Percentiles rank a stretch among this genome's conserved stretches.
Conservation (phyloP, 768 basidiomycete genomes). For the Saitozyma sp. region DNA sequence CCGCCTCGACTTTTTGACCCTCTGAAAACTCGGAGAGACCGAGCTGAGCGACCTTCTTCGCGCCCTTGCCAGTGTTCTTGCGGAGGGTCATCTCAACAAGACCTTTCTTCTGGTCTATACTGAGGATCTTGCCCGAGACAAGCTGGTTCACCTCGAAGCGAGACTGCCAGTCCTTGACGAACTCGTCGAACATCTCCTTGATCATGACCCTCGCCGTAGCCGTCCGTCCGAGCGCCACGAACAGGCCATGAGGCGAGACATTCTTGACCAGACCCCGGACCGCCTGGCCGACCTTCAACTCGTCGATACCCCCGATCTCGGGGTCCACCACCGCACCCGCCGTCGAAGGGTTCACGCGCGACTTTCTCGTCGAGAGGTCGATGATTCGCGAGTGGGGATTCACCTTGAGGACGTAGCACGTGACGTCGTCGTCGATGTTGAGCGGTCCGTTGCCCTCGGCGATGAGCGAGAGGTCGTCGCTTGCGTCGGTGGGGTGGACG, state of each 20-base stretch:
- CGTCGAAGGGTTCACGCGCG: slow-evolving; percentile 60
- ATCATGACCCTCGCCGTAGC: slow-evolving; percentile 92
- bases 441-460: slow-evolving; percentile 55
- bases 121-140: slow-evolving; percentile 82
- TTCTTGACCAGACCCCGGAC: slow-evolving; percentile 88
- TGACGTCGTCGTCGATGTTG: slow-evolving; percentile 65
- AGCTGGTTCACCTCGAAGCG: slow-evolving; percentile 76
- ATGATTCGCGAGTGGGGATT: slow-evolving; percentile 69
- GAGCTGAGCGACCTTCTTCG: slow-evolving; percentile 41
- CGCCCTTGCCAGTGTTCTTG: slow-evolving; percentile 26
- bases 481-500: slow-evolving; percentile 75
- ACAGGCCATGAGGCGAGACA: slow-evolving; percentile 74
- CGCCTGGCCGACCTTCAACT: slow-evolving; percentile 70
- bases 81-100: slow-evolving; percentile 91
- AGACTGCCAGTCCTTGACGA: slow-evolving; percentile 91
- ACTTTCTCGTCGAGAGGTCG: slow-evolving; percentile 76
- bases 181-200: slow-evolving; percentile 92
- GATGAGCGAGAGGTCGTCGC: slow-evolving; percentile 67
- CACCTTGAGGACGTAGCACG: slow-evolving; percentile 69
- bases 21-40: slow-evolving; percentile 62
- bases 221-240: slow-evolving; percentile 78
- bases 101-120: slow-evolving; percentile 68
- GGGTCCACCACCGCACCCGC: slow-evolving; percentile 60
- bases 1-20: slow-evolving; percentile 78
- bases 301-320: slow-evolving; percentile 64